Evolutionary conservation across 306 rosid species (phyloP).

Genomic region (Ammopiptanthus mongolicus): DNA sequence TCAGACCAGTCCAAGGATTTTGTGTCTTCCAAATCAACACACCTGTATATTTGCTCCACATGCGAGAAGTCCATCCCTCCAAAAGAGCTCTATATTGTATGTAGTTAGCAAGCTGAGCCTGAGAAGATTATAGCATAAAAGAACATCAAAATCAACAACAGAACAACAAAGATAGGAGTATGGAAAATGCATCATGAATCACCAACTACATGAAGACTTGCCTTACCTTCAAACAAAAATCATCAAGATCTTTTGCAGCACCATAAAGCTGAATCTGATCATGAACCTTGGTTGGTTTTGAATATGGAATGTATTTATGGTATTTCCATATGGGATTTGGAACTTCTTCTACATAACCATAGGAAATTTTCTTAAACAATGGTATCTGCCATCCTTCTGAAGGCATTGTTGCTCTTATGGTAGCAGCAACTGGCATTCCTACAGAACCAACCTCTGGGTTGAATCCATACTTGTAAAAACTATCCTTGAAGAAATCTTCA

Average conservation of each 20-base stretch:
- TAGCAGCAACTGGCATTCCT: conserved; percentile 93
- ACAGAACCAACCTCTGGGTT: conserved; percentile 96
- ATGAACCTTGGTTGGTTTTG: conserved; percentile 70
- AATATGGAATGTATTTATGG: conserved; percentile 89
- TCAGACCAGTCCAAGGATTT: conserved; percentile 95
- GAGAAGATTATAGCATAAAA: conserved; percentile 19
- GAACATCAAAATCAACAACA: conserved; percentile 17
- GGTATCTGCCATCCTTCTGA: conserved; percentile 92
- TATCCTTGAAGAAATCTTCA: conserved; percentile 68
- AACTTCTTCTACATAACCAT: conserved; percentile 71
- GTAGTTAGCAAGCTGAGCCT: conserved; percentile 95
- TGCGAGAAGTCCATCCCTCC: conserved; percentile 93
- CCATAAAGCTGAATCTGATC: conserved; percentile 85
- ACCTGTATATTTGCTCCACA: conserved; percentile 98
- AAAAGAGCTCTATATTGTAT: conserved; percentile 86
- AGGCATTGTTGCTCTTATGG: conserved; percentile 94
- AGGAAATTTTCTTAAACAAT: conserved; percentile 53
- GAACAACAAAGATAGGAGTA: neutral
- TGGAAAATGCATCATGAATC: conserved; percentile 11
- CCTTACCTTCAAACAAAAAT: conserved; percentile 83
- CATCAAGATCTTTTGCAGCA: conserved; percentile 71
- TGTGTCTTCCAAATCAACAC: conserved; percentile 96
- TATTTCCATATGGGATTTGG: conserved; percentile 95
- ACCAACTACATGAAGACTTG: neutral
- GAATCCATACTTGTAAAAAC: conserved; percentile 63